phyloP scores from a whole-genome alignment of 495 filamentous ascomycete genomes.

The Aspergillus bridgeri region DNA sequence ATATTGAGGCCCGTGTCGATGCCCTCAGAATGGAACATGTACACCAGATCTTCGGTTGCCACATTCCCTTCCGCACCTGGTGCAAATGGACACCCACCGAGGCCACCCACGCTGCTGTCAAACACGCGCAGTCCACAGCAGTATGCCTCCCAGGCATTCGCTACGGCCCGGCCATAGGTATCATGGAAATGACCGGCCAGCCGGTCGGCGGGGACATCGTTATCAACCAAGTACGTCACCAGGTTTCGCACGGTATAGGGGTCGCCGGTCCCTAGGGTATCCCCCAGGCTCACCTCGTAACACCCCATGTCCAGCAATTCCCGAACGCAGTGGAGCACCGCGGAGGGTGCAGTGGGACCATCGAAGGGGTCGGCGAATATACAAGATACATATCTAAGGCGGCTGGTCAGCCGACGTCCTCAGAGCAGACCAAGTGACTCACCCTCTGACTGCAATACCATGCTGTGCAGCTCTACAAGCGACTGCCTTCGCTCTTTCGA shows the following conservation, averaged over 20 bases:
- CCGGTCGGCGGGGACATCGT: slow-evolving; percentile 22
- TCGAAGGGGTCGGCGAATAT: slow-evolving; percentile 43
- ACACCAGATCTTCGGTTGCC: slow-evolving; percentile 40
- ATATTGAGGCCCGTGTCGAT: slow-evolving; percentile 40
- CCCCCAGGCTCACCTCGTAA: slow-evolving; percentile 46
- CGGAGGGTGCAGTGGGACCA: slow-evolving; percentile 26
- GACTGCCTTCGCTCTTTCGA: slow-evolving; percentile 27
- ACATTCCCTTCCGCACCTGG: slow-evolving; percentile 47
- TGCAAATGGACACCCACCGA: slow-evolving; percentile 47
- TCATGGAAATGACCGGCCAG: slow-evolving; percentile 49
- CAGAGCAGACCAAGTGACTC: not conserved
- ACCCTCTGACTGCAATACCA: slow-evolving; percentile 38
- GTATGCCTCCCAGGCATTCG: slow-evolving; percentile 44
- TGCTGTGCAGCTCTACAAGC: slow-evolving; percentile 15
- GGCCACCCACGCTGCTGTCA: slow-evolving; percentile 42
- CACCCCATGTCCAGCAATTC: slow-evolving; percentile 36
- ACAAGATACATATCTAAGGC: slow-evolving; percentile 41
- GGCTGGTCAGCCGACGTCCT: not conserved
- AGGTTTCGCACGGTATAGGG: slow-evolving; percentile 29
- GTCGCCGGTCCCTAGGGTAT: slow-evolving; percentile 40
- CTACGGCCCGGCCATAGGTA: slow-evolving; percentile 41
- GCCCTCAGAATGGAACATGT: slow-evolving; percentile 38
- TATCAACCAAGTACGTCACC: slow-evolving; percentile 22
- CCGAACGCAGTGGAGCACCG: slow-evolving; percentile 32
- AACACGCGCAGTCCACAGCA: slow-evolving; percentile 38